Base-by-base conservation (phyloP, 1,284 basidiomycete species). In the Testicularia cyperi region DNA sequence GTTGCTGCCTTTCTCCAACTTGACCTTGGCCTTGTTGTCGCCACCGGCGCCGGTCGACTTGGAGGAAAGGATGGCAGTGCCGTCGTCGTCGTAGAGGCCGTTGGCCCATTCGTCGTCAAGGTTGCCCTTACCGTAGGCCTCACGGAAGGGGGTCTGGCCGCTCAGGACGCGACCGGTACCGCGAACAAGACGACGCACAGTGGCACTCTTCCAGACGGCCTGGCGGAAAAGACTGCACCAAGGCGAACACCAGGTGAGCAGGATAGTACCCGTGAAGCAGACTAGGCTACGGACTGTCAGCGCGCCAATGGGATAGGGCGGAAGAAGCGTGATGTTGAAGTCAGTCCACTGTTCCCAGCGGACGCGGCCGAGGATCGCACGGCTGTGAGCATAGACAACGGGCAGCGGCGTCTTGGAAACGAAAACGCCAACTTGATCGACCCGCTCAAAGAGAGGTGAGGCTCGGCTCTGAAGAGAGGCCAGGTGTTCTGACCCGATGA, bases 221-320 rank as follows among this genome's bases (percentile, higher is more conserved):
- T 62, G 54, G 19, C 70, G 69, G 26, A 75, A 53, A 6, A 75
- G 44, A 10, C 53, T 65, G 26, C 67, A 68, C 70, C 74, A 77
- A 6, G 75, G 72, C 15, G 75, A 63, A 40, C 70, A 73, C 72
- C 74, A 77, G 12, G 74, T 65, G 26, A 77, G 52, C 6, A 63
- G 55, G 5, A 75, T 23, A 1, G 65, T 62, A 24, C 75, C 73
- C n/a, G 56, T 19, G 4, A 68, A 27, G 41, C 74, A 65, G 15
- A 73, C 35, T 27, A 72, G 44, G 28, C 67, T 61, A n/a, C 65
- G 56, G n/a, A 75, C 38, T 5, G 58, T 46, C 30, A 77, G 55
- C 26, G 68, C 55, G 3, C 64, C 70, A 35, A 73, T 57, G 7
- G 75, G 72, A 51, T 74, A 72, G 6, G 74, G 67, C 15, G 75